These are phyloP conservation scores for Fagus crenata DNA, from an alignment of 306 rosid species.

Conservation along the genomic window DNA sequence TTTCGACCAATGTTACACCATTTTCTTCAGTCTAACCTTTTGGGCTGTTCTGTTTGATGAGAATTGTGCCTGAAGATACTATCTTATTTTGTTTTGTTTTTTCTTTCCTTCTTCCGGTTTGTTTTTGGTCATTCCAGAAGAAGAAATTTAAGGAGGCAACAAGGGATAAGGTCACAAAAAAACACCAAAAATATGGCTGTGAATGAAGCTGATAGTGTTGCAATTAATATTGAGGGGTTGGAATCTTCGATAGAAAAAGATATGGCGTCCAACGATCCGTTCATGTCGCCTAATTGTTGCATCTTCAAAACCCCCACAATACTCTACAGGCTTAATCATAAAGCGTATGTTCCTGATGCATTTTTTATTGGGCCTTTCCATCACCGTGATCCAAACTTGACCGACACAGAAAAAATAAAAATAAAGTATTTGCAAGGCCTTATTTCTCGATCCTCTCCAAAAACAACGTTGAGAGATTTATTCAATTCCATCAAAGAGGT, in stretches of 20 bases:
- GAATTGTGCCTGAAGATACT: no score
- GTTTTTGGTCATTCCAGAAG: background rate
- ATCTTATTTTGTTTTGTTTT: background rate
- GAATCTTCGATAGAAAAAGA: background rate
- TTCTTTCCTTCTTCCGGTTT: no score
- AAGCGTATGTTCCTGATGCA: slow-evolving; percentile 9
- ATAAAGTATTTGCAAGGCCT: slow-evolving; percentile 1
- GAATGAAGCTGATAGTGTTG: background rate
- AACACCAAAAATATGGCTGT: background rate
- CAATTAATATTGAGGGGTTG: background rate
- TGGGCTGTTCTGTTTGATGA: no score
- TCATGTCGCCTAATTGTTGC: background rate
- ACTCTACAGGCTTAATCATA: background rate
- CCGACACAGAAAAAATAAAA: slow-evolving; percentile 10
- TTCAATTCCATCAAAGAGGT: background rate
- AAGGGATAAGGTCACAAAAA: background rate
- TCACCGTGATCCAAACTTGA: background rate
- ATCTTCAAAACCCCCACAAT: slow-evolving; percentile 28
- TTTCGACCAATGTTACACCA: no score
- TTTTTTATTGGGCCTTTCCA: slow-evolving; percentile 29
- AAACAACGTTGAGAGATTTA: background rate
- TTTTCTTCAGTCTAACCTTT: no score
- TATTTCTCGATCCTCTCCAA: background rate
- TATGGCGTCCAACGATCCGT: background rate
- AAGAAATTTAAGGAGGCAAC: background rate